Percentiles rank a stretch among this genome's conserved stretches.
Conservation (phyloP, 371 early-diverging fungal genomes). For the Syncephalis fuscata region DNA sequence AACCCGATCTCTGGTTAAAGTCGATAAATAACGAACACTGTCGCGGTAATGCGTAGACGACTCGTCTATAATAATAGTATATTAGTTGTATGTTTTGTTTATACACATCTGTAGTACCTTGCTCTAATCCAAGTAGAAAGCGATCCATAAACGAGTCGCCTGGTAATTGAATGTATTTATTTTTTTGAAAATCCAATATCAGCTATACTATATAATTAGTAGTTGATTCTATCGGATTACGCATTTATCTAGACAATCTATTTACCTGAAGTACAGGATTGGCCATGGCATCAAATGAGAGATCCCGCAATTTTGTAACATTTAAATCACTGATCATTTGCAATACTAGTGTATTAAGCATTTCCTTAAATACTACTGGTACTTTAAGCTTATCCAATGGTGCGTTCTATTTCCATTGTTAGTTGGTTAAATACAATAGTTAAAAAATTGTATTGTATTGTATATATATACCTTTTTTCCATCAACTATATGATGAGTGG, state of each 20-base stretch:
- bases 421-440: no score
- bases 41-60: constrained; percentile 3
- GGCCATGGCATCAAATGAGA: background rate
- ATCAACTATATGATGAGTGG: background rate
- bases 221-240: no score
- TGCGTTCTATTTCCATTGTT: background rate
- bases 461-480: background rate
- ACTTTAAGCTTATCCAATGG: background rate
- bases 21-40: constrained; percentile 35
- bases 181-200: no score
- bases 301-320: background rate
- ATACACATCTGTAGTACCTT: no score
- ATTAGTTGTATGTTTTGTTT: no score
- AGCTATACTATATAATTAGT: no score
- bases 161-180: no score
- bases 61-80: no score
- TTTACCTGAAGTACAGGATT: background rate
- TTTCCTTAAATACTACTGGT: background rate
- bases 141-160: no score
- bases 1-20: constrained; percentile 33
- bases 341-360: background rate
- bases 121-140: no score
- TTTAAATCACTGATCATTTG: background rate
- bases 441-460: no score
- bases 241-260: background rate